A percentile compares a stretch with the other conserved stretches of the same genome.
These are phyloP conservation scores for Hanseniaspora singularis DNA, from an alignment of 805 yeast genomes.

Conservation along the genomic window DNA sequence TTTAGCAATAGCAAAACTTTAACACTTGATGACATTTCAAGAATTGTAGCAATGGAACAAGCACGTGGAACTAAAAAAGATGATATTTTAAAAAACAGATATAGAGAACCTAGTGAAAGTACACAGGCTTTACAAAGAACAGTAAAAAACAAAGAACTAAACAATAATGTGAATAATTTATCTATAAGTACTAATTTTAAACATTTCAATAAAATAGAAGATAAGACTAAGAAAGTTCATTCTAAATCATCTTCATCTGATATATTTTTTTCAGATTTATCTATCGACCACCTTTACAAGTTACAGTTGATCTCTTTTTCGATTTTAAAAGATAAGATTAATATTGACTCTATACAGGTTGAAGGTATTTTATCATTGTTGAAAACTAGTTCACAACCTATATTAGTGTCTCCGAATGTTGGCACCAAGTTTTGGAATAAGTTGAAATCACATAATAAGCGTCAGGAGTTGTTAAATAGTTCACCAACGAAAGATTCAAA, in stretches of 20 bases:
- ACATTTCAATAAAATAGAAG: slow-evolving; percentile 44
- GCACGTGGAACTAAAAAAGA: slow-evolving; percentile 72
- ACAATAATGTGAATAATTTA: not conserved
- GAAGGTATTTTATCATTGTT: slow-evolving; percentile 19
- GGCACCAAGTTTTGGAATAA: slow-evolving; percentile 34
- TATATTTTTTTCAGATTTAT: slow-evolving; percentile 49
- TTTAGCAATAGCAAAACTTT: slow-evolving; percentile 71
- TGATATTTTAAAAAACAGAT: slow-evolving; percentile 52
- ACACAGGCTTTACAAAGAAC: slow-evolving; percentile 53
- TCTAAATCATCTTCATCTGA: slow-evolving; percentile 23
- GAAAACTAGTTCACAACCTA: slow-evolving; percentile 27
- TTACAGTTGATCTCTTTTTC: slow-evolving; percentile 44
- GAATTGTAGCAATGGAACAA: slow-evolving; percentile 94
- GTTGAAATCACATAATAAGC: slow-evolving; percentile 22
- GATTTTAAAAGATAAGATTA: too few relatives aligned
- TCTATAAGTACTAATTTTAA: slow-evolving; percentile 56
- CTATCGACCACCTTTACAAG: slow-evolving; percentile 35
- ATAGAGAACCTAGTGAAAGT: not conserved
- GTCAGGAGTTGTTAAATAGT: too few relatives aligned
- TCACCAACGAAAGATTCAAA: too few relatives aligned
- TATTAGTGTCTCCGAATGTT: slow-evolving; percentile 1
- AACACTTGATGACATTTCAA: slow-evolving; percentile 89
- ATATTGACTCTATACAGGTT: too few relatives aligned
- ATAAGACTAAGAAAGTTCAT: slow-evolving; percentile 26
- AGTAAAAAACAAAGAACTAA: slow-evolving; percentile 26